These are phyloP conservation scores for Mycena kentingensis DNA, from an alignment of 768 basidiomycete species.

Conservation along the genomic window DNA sequence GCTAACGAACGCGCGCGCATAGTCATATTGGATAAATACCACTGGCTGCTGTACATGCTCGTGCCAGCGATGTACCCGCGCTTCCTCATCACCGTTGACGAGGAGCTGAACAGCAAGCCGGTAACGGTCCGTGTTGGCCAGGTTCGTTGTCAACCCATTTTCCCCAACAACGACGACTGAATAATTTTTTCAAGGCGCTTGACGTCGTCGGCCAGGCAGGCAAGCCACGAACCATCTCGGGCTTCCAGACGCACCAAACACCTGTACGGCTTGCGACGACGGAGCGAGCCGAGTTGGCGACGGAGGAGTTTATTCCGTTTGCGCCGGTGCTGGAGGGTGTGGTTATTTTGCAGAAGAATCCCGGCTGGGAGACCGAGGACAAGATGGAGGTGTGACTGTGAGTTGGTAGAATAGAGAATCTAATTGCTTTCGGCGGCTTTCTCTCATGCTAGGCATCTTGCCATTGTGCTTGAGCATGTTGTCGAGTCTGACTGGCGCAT, in stretches of 20 bases:
- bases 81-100: slow-evolving; percentile 96
- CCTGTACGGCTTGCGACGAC: slow-evolving; percentile 94
- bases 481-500: too few relatives aligned
- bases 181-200: slow-evolving; percentile 62
- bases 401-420: neutral
- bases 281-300: slow-evolving; percentile 93
- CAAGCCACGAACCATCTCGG: slow-evolving; percentile 93
- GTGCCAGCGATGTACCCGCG: slow-evolving; percentile 97
- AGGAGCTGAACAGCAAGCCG: slow-evolving; percentile 80
- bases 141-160: slow-evolving; percentile 34
- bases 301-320: slow-evolving; percentile 95
- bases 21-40: slow-evolving; percentile 94
- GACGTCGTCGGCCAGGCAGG: slow-evolving; percentile 98
- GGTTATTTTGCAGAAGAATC: slow-evolving; percentile 89
- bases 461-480: too few relatives aligned
- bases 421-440: neutral
- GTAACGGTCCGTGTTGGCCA: slow-evolving; percentile 96
- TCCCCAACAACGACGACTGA: neutral
- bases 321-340: slow-evolving; percentile 90
- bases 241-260: slow-evolving; percentile 98
- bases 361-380: slow-evolving; percentile 85
- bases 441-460: neutral
- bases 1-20: slow-evolving; percentile 6
- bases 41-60: slow-evolving; percentile 99
- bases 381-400: slow-evolving; percentile 70